Evolutionary conservation across 805 yeast genomes (phyloP).

Genomic region (Ogataea sp.): DNA sequence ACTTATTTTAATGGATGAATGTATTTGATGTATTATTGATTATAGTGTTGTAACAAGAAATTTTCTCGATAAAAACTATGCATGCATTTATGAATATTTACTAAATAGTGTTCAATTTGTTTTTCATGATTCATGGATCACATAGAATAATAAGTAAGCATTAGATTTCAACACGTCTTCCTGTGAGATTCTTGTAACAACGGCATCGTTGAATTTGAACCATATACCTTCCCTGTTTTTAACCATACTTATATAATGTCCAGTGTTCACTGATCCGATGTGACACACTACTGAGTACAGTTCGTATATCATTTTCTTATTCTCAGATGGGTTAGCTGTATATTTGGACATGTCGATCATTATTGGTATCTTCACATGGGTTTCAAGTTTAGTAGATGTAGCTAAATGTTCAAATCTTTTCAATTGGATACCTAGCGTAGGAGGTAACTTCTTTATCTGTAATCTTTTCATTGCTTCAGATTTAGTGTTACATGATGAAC

Average conservation of each 20-base stretch:
- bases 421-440: constrained; percentile 75
- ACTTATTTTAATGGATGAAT: no score
- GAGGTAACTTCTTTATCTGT: constrained; percentile 60
- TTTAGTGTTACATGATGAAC: constrained; percentile 54
- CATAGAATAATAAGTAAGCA: constrained; percentile 76
- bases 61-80: no score
- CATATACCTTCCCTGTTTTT: constrained; percentile 71
- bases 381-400: constrained; percentile 63
- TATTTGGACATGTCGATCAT: constrained; percentile 67
- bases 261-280: constrained; percentile 89
- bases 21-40: no score
- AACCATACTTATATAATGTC: constrained; percentile 81
- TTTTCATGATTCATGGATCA: constrained; percentile 36
- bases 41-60: no score
- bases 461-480: constrained; percentile 70
- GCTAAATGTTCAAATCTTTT: constrained; percentile 67
- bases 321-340: constrained; percentile 13
- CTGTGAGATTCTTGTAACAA: constrained; percentile 56
- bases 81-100: no score
- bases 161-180: constrained; percentile 60
- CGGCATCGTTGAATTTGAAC: constrained; percentile 89
- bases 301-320: constrained; percentile 51
- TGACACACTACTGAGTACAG: constrained; percentile 84
- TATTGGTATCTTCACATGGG: constrained; percentile 64
- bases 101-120: no score